A percentile compares a stretch with the other conserved stretches of the same genome.
These are phyloP conservation scores for Cyberlindnera mississippiensis DNA, from an alignment of 805 yeast genomes.

Conservation along the genomic window DNA sequence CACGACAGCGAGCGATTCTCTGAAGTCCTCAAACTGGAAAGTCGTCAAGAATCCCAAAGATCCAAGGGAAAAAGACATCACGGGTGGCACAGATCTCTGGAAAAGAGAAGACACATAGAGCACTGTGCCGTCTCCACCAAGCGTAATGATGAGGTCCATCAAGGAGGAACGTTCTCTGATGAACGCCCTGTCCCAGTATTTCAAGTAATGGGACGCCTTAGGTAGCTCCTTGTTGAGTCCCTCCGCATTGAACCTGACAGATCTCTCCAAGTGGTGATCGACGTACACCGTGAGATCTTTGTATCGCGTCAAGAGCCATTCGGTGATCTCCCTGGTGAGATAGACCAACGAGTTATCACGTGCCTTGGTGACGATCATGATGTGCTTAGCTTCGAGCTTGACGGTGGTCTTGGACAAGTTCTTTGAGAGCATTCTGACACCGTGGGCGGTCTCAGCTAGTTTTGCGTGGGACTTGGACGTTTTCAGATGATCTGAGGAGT, in stretches of 20 bases:
- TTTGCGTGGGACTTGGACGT: slow-evolving; percentile 68
- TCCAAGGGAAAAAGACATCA: slow-evolving; percentile 83
- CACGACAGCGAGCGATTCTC: slow-evolving; percentile 51
- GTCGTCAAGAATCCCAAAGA: slow-evolving; percentile 90
- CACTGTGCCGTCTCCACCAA: slow-evolving; percentile 98
- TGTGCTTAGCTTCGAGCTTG: slow-evolving; percentile 61
- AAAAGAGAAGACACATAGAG: slow-evolving; percentile 83
- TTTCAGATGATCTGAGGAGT: slow-evolving; percentile 40
- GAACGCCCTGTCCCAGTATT: slow-evolving; percentile 67
- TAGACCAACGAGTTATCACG: slow-evolving; percentile 75
- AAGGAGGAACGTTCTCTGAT: slow-evolving; percentile 39
- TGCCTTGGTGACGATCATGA: slow-evolving; percentile 86
- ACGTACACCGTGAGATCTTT: slow-evolving; percentile 56
- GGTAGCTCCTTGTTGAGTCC: slow-evolving; percentile 48
- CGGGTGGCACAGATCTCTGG: slow-evolving; percentile 86
- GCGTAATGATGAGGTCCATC: slow-evolving; percentile 76
- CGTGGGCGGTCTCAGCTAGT: slow-evolving; percentile 76
- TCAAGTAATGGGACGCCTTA: slow-evolving; percentile 41
- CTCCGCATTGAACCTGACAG: slow-evolving; percentile 58
- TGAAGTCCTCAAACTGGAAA: slow-evolving; percentile 72
- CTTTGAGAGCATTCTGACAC: slow-evolving; percentile 71
- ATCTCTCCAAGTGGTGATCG: slow-evolving; percentile 60
- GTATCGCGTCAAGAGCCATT: slow-evolving; percentile 56
- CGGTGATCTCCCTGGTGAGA: slow-evolving; percentile 74
- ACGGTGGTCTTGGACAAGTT: slow-evolving; percentile 69